phyloP scores from a whole-genome alignment of 2,329 filamentous ascomycete genomes.

The Albophoma yamanashiensis region DNA sequence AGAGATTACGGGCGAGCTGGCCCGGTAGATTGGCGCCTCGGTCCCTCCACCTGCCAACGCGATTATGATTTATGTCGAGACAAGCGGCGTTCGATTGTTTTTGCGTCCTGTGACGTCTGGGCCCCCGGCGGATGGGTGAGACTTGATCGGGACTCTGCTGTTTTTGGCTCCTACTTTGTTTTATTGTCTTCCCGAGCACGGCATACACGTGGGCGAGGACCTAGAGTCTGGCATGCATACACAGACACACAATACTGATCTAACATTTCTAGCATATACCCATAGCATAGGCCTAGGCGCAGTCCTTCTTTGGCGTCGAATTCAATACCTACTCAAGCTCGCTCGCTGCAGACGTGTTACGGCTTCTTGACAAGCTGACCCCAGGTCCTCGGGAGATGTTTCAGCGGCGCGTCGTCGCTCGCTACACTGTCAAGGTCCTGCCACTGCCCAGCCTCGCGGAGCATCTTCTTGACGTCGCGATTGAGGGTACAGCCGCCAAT shows the following conservation, averaged over 20 bases:
- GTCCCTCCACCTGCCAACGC: not conserved
- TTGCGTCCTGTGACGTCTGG: not conserved
- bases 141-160: not conserved
- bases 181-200: constrained; percentile 3
- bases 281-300: constrained; percentile 21
- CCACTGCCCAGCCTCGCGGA: constrained; percentile 19
- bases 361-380: constrained; percentile 17
- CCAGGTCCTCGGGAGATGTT: constrained; percentile 18
- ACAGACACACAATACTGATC: constrained; percentile 8
- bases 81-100: not conserved
- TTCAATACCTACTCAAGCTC: not conserved
- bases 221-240: not conserved
- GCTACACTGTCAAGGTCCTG: constrained; percentile 18
- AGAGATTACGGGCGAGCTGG: constrained; percentile 65
- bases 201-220: not conserved
- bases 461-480: constrained; percentile 14
- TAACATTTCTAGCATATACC: constrained; percentile 25
- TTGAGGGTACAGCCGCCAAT: constrained; percentile 19
- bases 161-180: constrained; percentile 1
- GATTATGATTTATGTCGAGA: constrained; percentile 6
- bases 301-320: constrained; percentile 3
- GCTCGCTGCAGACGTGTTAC: not conserved
- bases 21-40: constrained; percentile 5
- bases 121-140: not conserved
- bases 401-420: constrained; percentile 13